Evolutionary conservation across 208 protist species (phyloP), one percentile per base, ranked within the genome.

Genomic region (Trypanosoma conorhini): DNA sequence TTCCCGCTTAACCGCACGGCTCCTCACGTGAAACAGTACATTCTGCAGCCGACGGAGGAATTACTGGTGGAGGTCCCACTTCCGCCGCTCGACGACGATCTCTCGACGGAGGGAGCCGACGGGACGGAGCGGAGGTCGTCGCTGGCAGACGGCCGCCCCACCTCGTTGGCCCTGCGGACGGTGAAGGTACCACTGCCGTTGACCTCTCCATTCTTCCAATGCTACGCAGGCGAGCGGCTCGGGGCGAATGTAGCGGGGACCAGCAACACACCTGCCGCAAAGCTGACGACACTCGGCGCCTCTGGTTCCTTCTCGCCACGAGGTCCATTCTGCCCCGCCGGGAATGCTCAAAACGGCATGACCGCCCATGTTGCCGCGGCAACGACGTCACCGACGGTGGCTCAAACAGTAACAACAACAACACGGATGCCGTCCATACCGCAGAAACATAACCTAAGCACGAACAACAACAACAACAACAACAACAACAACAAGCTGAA

Each of bases 181-280:
- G 54, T 63, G 5, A 67, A 57, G 21, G 51, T 70, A 17, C 58
- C 63, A 22, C 62, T 87, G 28, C 82, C 82, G 5, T 57, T 63
- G 8, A 51, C 72, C 5, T 91, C 86, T 12, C 86, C 86, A 2
- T 81, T 91, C 22, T 82, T 91, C 54, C 70, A 70, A 51, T 64
- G 87, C 72, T 91, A 85, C 75, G 73, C 75, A 22, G 61, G 52
- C 19, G 24, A 61, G 12, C 67, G 70, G 48, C 62, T 83, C 28
- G 5, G 72, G 44, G 24, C 79, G 5, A 52, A 77, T 44, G 58
- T 62, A 0, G 17, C 15, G 19, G 13, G 19, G 15, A 7, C 15
- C 3, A 59, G 7, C 28, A 15, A 38, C 0, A 35, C 7, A 7
- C 0, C 46, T 42, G 21, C 22, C 33, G 44, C 9, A 46, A 28